Base-by-base conservation (phyloP, 176 grass and related monocot species). In the Phoenix dactylifera region DNA sequence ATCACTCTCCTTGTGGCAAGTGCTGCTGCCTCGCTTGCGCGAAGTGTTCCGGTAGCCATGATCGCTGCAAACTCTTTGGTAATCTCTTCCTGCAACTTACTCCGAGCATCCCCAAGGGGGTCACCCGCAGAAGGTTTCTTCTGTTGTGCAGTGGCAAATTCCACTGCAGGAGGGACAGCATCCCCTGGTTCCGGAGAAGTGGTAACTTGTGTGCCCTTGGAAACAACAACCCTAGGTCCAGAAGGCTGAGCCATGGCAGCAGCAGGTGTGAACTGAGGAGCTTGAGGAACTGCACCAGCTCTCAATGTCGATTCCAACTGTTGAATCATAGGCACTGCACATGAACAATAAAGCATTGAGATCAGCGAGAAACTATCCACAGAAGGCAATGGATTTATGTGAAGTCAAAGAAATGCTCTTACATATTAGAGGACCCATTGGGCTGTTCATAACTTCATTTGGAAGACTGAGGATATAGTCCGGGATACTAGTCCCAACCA, bases 41-140 rank as follows among this genome's bases (percentile, higher is more conserved):
- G 82, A 23, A 86, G 62, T 9, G 80, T 83, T 1, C 82, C 82
- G 16, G 76, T 80, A 3, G 90, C 90, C 90, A 89, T 89, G 58
- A 89, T 83, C 4, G 85, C 79, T 2, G 78, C 75, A 57, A 95
- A 95, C 69, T 95, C 89, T 22, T 62, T 65, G 73, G 85, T 86
- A 19, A 95, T 78, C 79, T 95, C 90, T 56, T 95, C 84, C 64
- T 89, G 85, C 63, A 89, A 79, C 70, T 74, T 89, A 0, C 71
- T 84, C 57, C 85, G 74, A 4, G 51, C 63, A 50, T 54, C 69
- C 1, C 76, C 85, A 4, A 95, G 76, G 4, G 65, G 81, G 49
- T 89, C 85, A n/a, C 7, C 25, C 0, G 51, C 24, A 0, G 59
- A 3, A 5, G 25, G 20, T 4, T 44, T 10, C 0, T 25, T 9